These are phyloP conservation scores for Cercospora sp. DNA, from an alignment of 2,329 filamentous ascomycete species.

Conservation along the genomic window DNA sequence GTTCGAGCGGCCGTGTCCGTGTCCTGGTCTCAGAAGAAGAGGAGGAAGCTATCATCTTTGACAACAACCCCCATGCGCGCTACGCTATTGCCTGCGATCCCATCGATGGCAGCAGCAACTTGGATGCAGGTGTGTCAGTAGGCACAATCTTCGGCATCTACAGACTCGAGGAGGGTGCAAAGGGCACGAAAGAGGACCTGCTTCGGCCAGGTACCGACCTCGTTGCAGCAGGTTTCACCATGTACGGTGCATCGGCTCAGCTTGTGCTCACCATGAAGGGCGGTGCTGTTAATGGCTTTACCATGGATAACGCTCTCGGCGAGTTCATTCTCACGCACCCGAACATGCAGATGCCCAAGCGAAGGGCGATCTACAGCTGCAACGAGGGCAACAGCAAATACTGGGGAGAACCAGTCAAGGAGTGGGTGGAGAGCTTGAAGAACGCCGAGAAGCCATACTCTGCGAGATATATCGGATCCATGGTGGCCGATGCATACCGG, in stretches of 20 bases:
- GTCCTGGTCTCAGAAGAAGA: constrained; percentile 98
- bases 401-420: constrained; percentile 85
- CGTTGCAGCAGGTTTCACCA: constrained; percentile 95
- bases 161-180: constrained; percentile 76
- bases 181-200: constrained; percentile 78
- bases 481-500: constrained; percentile 97
- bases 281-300: constrained; percentile 93
- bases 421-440: constrained; percentile 90
- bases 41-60: constrained; percentile 86
- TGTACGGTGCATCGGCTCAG: constrained; percentile 97
- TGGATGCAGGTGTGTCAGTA: constrained; percentile 95
- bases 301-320: constrained; percentile 90
- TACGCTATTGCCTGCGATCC: constrained; percentile 97
- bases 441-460: constrained; percentile 79
- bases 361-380: constrained; percentile 88
- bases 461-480: constrained; percentile 91
- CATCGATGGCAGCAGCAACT: constrained; percentile 95
- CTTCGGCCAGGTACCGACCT: constrained; percentile 87
- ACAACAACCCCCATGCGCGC: constrained; percentile 69
- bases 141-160: constrained; percentile 96
- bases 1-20: constrained; percentile 83
- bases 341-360: constrained; percentile 81
- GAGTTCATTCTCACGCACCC: constrained; percentile 99
- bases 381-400: constrained; percentile 98
- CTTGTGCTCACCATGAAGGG: constrained; percentile 96